Percentiles rank a stretch among this genome's conserved stretches.
These are phyloP conservation scores for Trypethelium eluteriae DNA, from an alignment of 495 filamentous ascomycete species.

Conservation along the genomic window DNA sequence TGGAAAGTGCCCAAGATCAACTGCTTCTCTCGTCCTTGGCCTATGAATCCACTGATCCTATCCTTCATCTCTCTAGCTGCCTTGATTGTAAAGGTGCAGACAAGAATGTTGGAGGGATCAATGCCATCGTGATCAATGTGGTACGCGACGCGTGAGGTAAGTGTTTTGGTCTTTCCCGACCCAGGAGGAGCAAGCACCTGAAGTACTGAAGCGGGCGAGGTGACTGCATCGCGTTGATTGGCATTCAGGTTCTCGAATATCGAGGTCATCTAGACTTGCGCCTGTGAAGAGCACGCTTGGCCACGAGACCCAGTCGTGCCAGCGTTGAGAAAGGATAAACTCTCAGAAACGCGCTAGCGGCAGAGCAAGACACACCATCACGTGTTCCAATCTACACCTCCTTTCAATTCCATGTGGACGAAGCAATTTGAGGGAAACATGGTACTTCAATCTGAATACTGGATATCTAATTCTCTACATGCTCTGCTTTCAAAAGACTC, in stretches of 20 bases:
- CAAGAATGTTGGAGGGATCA: constrained; percentile 85
- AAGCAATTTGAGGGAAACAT: no score
- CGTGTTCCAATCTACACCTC: no score
- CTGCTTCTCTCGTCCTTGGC: constrained; percentile 65
- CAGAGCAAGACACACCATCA: no score
- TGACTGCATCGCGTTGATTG: constrained; percentile 79
- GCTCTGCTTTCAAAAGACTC: no score
- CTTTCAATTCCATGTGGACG: no score
- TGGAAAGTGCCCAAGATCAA: constrained; percentile 93
- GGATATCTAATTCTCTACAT: no score
- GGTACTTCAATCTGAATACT: no score
- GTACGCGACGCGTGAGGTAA: constrained; percentile 90
- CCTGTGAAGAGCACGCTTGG: no score
- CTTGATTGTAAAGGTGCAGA: constrained; percentile 97
- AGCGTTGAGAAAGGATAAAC: neutral
- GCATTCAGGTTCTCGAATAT: constrained; percentile 73
- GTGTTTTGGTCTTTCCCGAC: constrained; percentile 92
- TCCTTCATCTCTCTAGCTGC: constrained; percentile 94
- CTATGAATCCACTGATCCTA: constrained; percentile 69
- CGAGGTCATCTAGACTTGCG: neutral
- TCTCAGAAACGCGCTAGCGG: neutral
- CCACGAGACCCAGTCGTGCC: no score
- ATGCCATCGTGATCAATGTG: constrained; percentile 72
- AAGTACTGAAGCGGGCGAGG: constrained; percentile 65
- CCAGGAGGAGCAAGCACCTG: constrained; percentile 75